A percentile compares a stretch with the other conserved stretches of the same genome.
phyloP scores from a whole-genome alignment of 2,329 filamentous ascomycete species.

The Fusarium sp. region DNA sequence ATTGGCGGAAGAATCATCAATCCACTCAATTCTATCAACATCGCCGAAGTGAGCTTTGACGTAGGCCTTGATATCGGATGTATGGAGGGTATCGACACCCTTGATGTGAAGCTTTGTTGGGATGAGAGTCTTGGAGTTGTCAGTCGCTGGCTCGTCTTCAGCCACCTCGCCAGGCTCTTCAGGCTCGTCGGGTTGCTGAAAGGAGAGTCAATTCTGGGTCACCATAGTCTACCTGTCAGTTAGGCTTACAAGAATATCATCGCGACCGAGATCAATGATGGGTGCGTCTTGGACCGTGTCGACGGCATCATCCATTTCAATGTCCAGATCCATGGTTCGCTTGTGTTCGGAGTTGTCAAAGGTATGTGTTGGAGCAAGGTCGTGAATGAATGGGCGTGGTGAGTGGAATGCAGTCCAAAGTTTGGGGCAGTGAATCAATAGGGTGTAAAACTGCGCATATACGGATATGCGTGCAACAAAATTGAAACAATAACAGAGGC shows the following conservation, averaged over 20 bases:
- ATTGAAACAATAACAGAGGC: not conserved
- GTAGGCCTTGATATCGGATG: constrained; percentile 82
- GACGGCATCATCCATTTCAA: constrained; percentile 77
- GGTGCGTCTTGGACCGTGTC: constrained; percentile 52
- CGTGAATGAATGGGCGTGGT: not conserved
- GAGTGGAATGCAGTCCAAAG: not conserved
- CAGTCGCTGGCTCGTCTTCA: constrained; percentile 51
- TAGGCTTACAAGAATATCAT: constrained; percentile 56
- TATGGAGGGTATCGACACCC: constrained; percentile 85
- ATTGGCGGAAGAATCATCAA: constrained; percentile 93
- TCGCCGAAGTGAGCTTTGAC: constrained; percentile 74
- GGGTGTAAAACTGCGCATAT: not conserved
- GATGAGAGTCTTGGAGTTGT: constrained; percentile 49
- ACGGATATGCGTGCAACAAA: not conserved
- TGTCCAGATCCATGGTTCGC: constrained; percentile 73
- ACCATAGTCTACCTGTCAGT: not conserved
- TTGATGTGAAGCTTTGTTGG: constrained; percentile 81
- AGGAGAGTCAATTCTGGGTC: constrained; percentile 31
- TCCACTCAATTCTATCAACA: constrained; percentile 84
- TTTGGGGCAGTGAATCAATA: not conserved
- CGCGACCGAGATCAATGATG: constrained; percentile 48
- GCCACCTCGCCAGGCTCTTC: constrained; percentile 57
- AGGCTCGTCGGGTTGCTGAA: constrained; percentile 54
- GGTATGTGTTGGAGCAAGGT: not conserved
- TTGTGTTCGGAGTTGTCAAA: constrained; percentile 1